A percentile compares a stretch with the other conserved stretches of the same genome.
phyloP scores from a whole-genome alignment of 768 basidiomycete species.

The Boletus rufocinnamomeus region DNA sequence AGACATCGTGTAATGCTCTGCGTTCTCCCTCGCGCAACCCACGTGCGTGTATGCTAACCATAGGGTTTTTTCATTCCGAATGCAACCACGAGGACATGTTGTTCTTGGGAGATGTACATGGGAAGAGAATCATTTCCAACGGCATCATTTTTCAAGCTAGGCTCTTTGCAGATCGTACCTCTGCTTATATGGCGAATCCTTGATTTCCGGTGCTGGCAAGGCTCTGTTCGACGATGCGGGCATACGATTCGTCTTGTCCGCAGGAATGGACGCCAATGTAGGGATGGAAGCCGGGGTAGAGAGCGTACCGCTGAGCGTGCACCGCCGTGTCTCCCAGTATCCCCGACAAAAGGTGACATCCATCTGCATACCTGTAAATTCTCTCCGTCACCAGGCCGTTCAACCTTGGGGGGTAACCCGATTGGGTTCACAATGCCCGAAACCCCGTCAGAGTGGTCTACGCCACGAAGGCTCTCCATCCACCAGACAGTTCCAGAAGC shows the following conservation, averaged over 20 bases:
- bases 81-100: background rate
- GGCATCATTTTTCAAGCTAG: constrained; percentile 22
- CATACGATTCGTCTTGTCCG: constrained; percentile 14
- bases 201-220: constrained; percentile 9
- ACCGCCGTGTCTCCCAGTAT: constrained; percentile 12
- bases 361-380: constrained; percentile 30
- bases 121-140: constrained; percentile 21
- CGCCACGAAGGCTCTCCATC: background rate
- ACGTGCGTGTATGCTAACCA: constrained; percentile 13
- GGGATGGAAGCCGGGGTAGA: constrained; percentile 20
- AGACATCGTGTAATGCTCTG: constrained; percentile 11
- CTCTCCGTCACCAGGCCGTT: constrained; percentile 39
- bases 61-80: too few species aligned
- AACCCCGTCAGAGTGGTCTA: background rate
- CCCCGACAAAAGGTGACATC: background rate
- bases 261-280: constrained; percentile 11
- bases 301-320: constrained; percentile 19
- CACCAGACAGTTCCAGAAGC: constrained; percentile 37
- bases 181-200: constrained; percentile 14
- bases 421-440: constrained; percentile 19
- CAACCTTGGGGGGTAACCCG: constrained; percentile 31
- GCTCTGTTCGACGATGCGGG: constrained; percentile 10
- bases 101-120: constrained; percentile 10
- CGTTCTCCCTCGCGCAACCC: constrained; percentile 12
- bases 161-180: constrained; percentile 17